phyloP scores from a whole-genome alignment of 805 yeast genomes.

The Kregervanrija delftensis region DNA sequence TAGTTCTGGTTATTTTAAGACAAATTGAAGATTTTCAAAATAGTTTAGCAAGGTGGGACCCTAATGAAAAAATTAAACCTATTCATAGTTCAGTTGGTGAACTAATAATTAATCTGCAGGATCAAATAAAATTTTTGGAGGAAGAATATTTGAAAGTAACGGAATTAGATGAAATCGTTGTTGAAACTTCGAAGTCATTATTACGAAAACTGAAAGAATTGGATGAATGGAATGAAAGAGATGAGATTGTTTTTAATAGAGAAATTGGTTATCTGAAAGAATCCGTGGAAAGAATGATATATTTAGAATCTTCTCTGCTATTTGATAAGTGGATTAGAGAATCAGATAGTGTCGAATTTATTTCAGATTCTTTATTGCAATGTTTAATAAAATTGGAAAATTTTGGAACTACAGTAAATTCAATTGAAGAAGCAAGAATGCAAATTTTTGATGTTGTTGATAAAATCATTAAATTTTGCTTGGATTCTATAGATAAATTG shows the following conservation, averaged over 20 bases:
- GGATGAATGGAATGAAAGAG: slow-evolving; percentile 48
- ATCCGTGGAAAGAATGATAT: slow-evolving; percentile 44
- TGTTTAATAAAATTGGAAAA: slow-evolving; percentile 2
- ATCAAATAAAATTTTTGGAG: slow-evolving; percentile 49
- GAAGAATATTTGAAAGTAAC: slow-evolving; percentile 37
- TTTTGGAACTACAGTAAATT: slow-evolving; percentile 1
- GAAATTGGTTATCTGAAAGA: slow-evolving; percentile 38
- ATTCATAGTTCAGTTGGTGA: slow-evolving; percentile 8
- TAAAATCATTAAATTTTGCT: neutral
- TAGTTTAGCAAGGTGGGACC: slow-evolving; percentile 23
- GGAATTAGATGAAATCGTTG: slow-evolving; percentile 42
- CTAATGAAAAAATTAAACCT: slow-evolving; percentile 11
- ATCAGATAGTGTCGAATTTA: neutral
- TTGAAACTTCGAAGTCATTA: slow-evolving; percentile 39
- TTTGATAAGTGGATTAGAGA: slow-evolving; percentile 37
- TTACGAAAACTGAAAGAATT: slow-evolving; percentile 42
- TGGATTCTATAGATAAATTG: neutral
- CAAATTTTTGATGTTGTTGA: slow-evolving; percentile 3
- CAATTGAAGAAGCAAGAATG: slow-evolving; percentile 6
- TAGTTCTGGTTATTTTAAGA: slow-evolving; percentile 17
- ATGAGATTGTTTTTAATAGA: slow-evolving; percentile 35
- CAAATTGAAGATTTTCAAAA: slow-evolving; percentile 28
- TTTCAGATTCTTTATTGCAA: slow-evolving; percentile 5
- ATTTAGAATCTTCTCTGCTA: slow-evolving; percentile 48
- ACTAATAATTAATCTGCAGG: slow-evolving; percentile 29